Conservation (phyloP, 164 flowering plant genomes). For the Piper betle region DNA sequence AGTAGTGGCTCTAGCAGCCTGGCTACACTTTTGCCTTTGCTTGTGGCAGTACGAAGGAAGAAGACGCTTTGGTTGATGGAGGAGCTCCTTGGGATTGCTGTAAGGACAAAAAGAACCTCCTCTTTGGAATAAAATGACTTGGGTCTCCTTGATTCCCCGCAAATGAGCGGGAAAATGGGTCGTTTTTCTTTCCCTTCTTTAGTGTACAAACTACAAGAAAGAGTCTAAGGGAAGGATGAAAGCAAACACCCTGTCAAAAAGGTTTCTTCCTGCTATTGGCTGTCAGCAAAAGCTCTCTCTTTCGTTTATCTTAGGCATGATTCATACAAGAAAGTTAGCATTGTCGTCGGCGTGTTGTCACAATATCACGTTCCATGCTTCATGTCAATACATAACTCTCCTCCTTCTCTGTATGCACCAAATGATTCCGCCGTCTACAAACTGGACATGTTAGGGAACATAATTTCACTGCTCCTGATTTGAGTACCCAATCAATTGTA, state of each 20-base stretch:
- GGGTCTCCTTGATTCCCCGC: neutral
- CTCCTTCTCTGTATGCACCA: no score
- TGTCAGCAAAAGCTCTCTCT: neutral
- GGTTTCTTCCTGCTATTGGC: neutral
- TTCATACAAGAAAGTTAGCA: neutral
- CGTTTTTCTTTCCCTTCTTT: no score
- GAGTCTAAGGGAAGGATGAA: neutral
- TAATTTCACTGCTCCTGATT: no score
- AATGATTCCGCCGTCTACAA: no score
- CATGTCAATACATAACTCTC: no score
- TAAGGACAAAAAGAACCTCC: constrained; percentile 3
- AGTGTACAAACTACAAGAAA: no score
- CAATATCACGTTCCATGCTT: neutral
- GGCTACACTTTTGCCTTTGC: neutral
- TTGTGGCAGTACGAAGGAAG: neutral
- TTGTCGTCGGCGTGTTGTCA: neutral
- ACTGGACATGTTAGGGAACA: no score
- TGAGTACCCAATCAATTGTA: neutral
- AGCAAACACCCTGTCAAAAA: neutral
- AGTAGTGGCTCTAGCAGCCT: neutral
- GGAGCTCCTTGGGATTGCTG: constrained; percentile 6
- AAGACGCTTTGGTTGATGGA: neutral
- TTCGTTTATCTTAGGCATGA: neutral
- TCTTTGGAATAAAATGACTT: neutral
- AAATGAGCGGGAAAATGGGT: neutral